phyloP scores from a whole-genome alignment of 208 protist genomes.

The Crithidia fasciculata region DNA sequence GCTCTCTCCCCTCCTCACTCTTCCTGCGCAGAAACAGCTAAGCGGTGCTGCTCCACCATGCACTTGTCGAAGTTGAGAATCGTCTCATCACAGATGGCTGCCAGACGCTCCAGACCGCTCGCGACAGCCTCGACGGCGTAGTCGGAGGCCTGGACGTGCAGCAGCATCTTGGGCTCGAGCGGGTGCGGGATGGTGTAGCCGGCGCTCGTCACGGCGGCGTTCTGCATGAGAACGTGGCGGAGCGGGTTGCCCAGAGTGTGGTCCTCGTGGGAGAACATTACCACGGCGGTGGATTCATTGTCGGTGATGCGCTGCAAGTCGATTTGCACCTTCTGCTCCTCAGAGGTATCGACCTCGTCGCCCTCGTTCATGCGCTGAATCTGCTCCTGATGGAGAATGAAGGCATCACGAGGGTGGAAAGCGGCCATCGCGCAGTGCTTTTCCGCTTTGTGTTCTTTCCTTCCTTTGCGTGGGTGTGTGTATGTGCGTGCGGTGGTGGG shows the following conservation, averaged over 20 bases:
- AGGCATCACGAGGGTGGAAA: conserved; percentile 83
- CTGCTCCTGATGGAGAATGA: conserved; percentile 89
- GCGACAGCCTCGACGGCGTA: conserved; percentile 90
- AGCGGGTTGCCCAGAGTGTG: conserved; percentile 94
- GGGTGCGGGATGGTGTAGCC: conserved; percentile 95
- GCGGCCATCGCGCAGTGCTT: conserved; percentile 37
- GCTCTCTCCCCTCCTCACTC: conserved; percentile 4
- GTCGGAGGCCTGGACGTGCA: conserved; percentile 90
- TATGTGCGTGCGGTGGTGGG: not conserved
- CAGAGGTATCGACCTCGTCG: conserved; percentile 91
- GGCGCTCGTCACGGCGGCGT: conserved; percentile 83
- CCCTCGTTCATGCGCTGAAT: conserved; percentile 89
- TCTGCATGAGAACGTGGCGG: conserved; percentile 93
- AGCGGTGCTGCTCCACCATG: conserved; percentile 49
- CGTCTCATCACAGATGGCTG: conserved; percentile 81
- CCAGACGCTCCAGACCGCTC: conserved; percentile 79
- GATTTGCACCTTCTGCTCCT: conserved; percentile 89
- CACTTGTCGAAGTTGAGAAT: conserved; percentile 75
- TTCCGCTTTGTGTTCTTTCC: not conserved
- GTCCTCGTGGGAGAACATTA: conserved; percentile 91
- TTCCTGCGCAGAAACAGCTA: conserved; percentile 22
- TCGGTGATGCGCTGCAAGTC: conserved; percentile 85
- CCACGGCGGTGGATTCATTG: conserved; percentile 72
- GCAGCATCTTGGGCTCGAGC: conserved; percentile 92
- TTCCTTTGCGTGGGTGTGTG: not conserved